Conservation (phyloP, 345 rosid species). For the Camelina sativa region DNA sequence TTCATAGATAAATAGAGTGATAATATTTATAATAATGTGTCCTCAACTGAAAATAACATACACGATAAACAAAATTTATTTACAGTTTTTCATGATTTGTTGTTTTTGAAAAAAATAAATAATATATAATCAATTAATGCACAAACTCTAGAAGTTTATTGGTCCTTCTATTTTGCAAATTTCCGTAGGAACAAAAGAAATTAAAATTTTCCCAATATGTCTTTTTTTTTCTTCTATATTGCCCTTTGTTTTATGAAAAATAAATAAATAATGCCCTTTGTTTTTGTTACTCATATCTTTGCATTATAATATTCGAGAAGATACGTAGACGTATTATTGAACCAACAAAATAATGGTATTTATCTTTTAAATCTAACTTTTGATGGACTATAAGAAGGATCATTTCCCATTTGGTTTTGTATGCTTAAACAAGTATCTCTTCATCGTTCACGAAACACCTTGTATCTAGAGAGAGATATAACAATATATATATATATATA, state of each 20-base stretch:
- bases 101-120: too few relatives aligned
- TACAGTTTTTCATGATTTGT: too few relatives aligned
- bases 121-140: background rate
- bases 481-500: background rate
- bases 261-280: background rate
- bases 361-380: slow-evolving; percentile 36
- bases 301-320: slow-evolving; percentile 39
- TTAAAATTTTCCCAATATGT: background rate
- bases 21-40: too few relatives aligned
- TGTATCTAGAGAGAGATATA: slow-evolving; percentile 9
- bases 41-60: background rate
- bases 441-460: slow-evolving; percentile 27
- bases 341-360: slow-evolving; percentile 30
- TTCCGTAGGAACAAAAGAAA: too few relatives aligned
- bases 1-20: too few relatives aligned
- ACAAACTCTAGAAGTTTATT: background rate
- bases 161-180: background rate
- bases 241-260: background rate
- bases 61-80: too few relatives aligned
- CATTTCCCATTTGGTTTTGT: slow-evolving; percentile 34
- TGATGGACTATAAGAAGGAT: slow-evolving; percentile 41
- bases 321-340: slow-evolving; percentile 46
- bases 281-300: background rate
- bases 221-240: background rate
- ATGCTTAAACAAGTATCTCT: slow-evolving; percentile 38